phyloP scores from a whole-genome alignment of 441 rosid genomes.

The Jatropha multifida region DNA sequence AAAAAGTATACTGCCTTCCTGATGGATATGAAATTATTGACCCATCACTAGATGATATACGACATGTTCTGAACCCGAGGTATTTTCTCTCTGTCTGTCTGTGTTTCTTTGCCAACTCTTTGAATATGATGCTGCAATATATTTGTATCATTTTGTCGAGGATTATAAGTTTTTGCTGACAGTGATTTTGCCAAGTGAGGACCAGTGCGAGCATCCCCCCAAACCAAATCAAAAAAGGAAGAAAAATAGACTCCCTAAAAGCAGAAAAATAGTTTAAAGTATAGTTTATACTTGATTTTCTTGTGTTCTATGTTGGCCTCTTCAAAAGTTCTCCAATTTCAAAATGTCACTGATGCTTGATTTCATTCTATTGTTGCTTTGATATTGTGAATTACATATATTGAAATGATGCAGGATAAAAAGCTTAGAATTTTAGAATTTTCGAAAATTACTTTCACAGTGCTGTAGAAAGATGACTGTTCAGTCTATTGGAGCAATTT shows the following conservation, averaged over 20 bases:
- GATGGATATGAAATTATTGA: conserved; percentile 95
- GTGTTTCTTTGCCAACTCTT: not conserved
- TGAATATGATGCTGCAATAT: not conserved
- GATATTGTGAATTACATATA: not conserved
- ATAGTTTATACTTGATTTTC: not conserved
- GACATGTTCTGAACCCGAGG: conserved; percentile 92
- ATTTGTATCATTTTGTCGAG: not conserved
- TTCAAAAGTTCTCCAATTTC: not conserved
- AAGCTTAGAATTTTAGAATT: too few species aligned
- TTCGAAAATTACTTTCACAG: too few species aligned
- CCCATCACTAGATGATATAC: conserved; percentile 91
- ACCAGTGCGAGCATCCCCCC: too few species aligned
- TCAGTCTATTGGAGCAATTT: too few species aligned
- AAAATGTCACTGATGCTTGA: not conserved
- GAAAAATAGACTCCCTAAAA: too few species aligned
- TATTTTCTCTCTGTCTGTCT: conserved; percentile 22
- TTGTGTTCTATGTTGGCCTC: not conserved
- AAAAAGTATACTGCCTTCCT: conserved; percentile 94
- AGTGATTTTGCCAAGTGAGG: not conserved
- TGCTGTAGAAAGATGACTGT: too few species aligned
- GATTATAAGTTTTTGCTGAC: not conserved
- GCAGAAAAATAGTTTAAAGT: not conserved
- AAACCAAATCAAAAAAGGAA: too few species aligned
- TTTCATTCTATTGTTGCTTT: not conserved
- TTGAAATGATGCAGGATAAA: not conserved